phyloP scores from a whole-genome alignment of 176 grass and related monocot species.

The Oryza meridionalis region DNA sequence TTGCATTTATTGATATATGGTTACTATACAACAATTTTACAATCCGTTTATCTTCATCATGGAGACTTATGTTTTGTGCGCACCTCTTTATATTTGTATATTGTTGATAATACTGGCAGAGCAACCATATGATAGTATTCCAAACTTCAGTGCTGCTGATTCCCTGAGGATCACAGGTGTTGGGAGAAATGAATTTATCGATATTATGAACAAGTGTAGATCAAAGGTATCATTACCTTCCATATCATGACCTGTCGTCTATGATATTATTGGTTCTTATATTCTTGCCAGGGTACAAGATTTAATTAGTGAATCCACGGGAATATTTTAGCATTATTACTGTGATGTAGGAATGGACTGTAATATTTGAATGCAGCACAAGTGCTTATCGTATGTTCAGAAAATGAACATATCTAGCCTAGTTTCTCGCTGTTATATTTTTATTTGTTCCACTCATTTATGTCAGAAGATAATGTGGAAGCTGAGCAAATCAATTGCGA shows the following conservation, averaged over 20 bases:
- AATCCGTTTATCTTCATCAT: not conserved
- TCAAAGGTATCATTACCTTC: conserved; percentile 73
- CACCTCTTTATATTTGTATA: conserved; percentile 25
- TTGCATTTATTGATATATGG: not conserved
- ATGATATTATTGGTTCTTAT: not conserved
- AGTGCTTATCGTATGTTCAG: not conserved
- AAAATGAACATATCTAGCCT: not conserved
- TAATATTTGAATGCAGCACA: not conserved
- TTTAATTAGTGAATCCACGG: not conserved
- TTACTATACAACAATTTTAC: not conserved
- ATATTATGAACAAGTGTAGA: conserved; percentile 98
- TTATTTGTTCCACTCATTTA: conserved; percentile 24
- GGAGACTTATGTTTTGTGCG: not conserved
- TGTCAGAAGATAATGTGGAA: conserved; percentile 99
- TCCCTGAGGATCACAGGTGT: conserved; percentile 81
- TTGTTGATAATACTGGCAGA: conserved; percentile 61
- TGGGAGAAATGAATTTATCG: conserved; percentile 96
- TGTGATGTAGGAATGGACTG: not conserved
- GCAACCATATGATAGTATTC: conserved; percentile 99
- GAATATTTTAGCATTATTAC: conserved; percentile 2
- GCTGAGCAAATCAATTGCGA: conserved; percentile 97
- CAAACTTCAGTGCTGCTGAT: conserved; percentile 96
- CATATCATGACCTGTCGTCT: not conserved
- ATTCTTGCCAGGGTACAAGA: not conserved
- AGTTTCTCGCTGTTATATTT: conserved; percentile 31